These are phyloP conservation scores for Fennellomyces sp. DNA, from an alignment of 371 early-diverging fungal genomes.

Conservation along the genomic window DNA sequence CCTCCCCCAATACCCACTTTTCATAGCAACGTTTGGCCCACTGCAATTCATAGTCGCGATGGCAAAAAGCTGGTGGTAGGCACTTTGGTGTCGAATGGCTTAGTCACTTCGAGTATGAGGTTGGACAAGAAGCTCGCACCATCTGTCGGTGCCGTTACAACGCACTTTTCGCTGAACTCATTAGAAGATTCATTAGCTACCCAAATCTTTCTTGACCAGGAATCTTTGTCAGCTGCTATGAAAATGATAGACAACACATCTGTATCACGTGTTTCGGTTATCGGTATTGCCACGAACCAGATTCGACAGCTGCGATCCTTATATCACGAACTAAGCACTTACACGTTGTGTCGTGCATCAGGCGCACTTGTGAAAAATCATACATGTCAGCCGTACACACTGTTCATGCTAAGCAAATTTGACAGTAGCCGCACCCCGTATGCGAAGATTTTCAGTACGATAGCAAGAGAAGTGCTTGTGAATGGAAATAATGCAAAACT, in stretches of 20 bases:
- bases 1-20: conserved; percentile 6
- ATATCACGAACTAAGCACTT: conserved; percentile 5
- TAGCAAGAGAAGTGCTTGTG: neutral
- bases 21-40: conserved; percentile 19
- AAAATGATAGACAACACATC: neutral
- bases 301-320: conserved; percentile 13
- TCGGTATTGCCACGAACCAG: neutral
- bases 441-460: conserved; percentile 9
- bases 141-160: conserved; percentile 1
- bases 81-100: conserved; percentile 9
- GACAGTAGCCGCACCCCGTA: conserved; percentile 13
- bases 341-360: conserved; percentile 19
- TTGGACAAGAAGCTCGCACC: conserved; percentile 6
- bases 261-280: neutral
- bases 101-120: conserved; percentile 17
- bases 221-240: neutral
- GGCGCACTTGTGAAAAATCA: conserved; percentile 20
- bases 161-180: neutral
- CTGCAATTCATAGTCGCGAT: neutral
- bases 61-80: conserved; percentile 18
- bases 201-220: conserved; percentile 4
- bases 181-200: neutral
- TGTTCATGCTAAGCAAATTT: conserved; percentile 15
- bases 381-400: conserved; percentile 19
- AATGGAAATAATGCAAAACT: neutral